phyloP scores from a whole-genome alignment of 441 rosid genomes.

The Manihot esculenta region DNA sequence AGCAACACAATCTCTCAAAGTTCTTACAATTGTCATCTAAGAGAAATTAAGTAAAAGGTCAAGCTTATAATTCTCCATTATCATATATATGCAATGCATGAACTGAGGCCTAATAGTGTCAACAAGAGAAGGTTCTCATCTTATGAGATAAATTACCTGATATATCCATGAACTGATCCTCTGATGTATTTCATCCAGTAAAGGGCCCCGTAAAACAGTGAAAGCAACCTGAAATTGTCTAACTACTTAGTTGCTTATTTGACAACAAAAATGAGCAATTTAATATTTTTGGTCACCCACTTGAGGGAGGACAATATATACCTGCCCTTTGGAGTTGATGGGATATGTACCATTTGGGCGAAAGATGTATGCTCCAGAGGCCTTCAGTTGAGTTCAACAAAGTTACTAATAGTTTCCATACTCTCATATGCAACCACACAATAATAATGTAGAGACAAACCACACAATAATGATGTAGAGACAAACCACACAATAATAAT shows the following conservation, averaged over 20 bases:
- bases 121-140: constrained; percentile 7
- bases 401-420: constrained; percentile 8
- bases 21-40: background rate
- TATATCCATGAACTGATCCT: constrained; percentile 82
- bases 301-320: constrained; percentile 38
- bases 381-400: constrained; percentile 34
- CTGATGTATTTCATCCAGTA: constrained; percentile 89
- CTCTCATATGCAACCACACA: constrained; percentile 14
- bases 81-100: background rate
- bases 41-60: background rate
- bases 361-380: constrained; percentile 92
- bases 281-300: constrained; percentile 12
- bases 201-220: constrained; percentile 67
- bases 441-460: constrained; percentile 15
- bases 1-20: constrained; percentile 6
- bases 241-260: constrained; percentile 17
- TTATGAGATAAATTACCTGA: constrained; percentile 51
- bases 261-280: constrained; percentile 14
- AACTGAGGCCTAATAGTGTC: background rate
- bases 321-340: constrained; percentile 56
- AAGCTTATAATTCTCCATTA: background rate
- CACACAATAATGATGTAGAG: constrained; percentile 15
- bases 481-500: constrained; percentile 16
- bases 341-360: constrained; percentile 88
- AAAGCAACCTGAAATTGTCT: constrained; percentile 55